Percentiles rank a stretch among this genome's conserved stretches.
phyloP scores from a whole-genome alignment of 441 rosid species.

The Metrosideros polymorpha region DNA sequence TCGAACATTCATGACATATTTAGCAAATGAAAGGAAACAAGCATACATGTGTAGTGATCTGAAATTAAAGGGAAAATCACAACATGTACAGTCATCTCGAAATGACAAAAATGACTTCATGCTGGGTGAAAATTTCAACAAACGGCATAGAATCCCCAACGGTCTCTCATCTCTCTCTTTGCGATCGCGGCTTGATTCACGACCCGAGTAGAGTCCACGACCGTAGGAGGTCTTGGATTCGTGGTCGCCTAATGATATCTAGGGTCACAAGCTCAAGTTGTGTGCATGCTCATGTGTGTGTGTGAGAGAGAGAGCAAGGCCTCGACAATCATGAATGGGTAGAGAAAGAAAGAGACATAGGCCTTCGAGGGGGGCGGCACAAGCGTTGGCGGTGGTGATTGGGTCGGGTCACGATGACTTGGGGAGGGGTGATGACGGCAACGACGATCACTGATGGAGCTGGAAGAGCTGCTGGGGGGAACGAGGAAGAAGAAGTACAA shows the following conservation, averaged over 20 bases:
- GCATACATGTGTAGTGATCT: background rate
- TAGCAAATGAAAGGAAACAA: background rate
- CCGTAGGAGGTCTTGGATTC: background rate
- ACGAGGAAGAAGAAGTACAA: background rate
- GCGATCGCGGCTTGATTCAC: background rate
- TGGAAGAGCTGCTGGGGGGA: background rate
- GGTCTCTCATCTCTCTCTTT: background rate
- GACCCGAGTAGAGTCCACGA: background rate
- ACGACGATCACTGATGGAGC: too few species aligned
- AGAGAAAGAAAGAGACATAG: background rate
- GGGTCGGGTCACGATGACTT: background rate
- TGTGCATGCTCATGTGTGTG: rapidly evolving
- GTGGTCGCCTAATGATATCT: background rate
- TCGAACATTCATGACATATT: background rate
- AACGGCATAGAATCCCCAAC: background rate
- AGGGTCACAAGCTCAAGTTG: background rate
- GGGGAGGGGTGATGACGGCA: background rate
- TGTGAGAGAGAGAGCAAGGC: background rate
- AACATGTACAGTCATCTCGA: background rate
- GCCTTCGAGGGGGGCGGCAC: background rate
- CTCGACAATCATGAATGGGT: background rate
- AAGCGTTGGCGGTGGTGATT: rapidly evolving
- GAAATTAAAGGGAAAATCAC: background rate
- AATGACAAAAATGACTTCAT: background rate
- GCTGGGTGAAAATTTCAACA: background rate